phyloP scores from a whole-genome alignment of 768 basidiomycete species.

The Hericium alpestre region DNA sequence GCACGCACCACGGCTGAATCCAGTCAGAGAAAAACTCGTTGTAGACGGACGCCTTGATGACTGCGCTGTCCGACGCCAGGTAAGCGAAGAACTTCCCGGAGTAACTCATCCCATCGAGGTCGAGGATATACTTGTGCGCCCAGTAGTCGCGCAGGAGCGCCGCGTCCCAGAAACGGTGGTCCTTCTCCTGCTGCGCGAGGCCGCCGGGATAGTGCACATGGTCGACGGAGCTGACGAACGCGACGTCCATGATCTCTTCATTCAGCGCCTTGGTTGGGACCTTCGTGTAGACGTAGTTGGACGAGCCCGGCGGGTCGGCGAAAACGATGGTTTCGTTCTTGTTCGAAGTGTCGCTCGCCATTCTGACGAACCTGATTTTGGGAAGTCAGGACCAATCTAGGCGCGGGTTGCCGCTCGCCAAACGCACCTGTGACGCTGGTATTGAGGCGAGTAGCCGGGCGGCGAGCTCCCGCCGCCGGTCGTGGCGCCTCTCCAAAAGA shows the following conservation, averaged over 20 bases:
- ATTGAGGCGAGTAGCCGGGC: constrained; percentile 68
- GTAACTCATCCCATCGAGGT: constrained; percentile 94
- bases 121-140: constrained; percentile 84
- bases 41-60: constrained; percentile 85
- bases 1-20: constrained; percentile 76
- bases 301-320: constrained; percentile 49
- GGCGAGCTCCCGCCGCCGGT: constrained; percentile 90
- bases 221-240: constrained; percentile 72
- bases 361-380: constrained; percentile 51
- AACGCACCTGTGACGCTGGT: constrained; percentile 74
- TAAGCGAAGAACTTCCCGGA: constrained; percentile 82
- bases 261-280: constrained; percentile 59
- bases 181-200: constrained; percentile 45
- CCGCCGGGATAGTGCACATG: constrained; percentile 69
- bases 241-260: constrained; percentile 74
- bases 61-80: constrained; percentile 78
- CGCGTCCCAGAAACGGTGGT: constrained; percentile 62
- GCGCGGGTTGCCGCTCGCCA: not conserved
- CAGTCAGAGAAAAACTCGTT: constrained; percentile 86
- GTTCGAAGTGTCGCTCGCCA: constrained; percentile 51
- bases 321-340: constrained; percentile 57
- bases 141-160: constrained; percentile 82
- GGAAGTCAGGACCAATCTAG: not conserved
- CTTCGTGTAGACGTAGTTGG: constrained; percentile 46
- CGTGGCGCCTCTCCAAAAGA: constrained; percentile 94